Percentiles rank a stretch among this genome's conserved stretches.
phyloP scores from a whole-genome alignment of 2,329 filamentous ascomycete genomes.

The Tolypocladium sp. region DNA sequence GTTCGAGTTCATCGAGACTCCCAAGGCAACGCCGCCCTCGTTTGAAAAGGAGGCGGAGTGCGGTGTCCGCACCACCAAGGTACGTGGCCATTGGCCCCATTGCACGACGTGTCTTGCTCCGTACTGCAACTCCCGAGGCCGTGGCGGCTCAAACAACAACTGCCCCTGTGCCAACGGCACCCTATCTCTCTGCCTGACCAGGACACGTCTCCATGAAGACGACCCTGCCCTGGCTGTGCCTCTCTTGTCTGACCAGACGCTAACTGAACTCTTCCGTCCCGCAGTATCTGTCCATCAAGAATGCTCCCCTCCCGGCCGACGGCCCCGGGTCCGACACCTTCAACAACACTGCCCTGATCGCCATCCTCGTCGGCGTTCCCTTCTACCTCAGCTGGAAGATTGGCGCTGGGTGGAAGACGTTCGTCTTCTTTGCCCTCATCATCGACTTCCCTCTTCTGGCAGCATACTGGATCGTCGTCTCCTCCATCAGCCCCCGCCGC shows the following conservation, averaged over 20 bases:
- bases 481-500: constrained; percentile 74
- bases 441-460: constrained; percentile 71
- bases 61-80: constrained; percentile 31
- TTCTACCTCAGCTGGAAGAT: constrained; percentile 77
- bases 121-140: not conserved
- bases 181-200: not conserved
- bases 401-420: constrained; percentile 76
- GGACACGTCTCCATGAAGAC: not conserved
- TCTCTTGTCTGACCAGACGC: not conserved
- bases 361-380: constrained; percentile 61
- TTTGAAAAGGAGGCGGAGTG: constrained; percentile 60
- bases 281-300: constrained; percentile 65
- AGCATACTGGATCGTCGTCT: constrained; percentile 74
- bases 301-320: constrained; percentile 88
- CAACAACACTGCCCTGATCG: constrained; percentile 70
- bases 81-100: constrained; percentile 20
- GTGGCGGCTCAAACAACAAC: not conserved
- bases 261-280: not conserved
- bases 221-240: not conserved
- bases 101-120: not conserved
- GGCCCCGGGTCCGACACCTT: constrained; percentile 76
- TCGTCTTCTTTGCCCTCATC: constrained; percentile 80
- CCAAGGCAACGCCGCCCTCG: constrained; percentile 36
- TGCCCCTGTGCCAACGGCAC: not conserved
- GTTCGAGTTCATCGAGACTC: constrained; percentile 34